Evolutionary conservation across 148 eudicot genomes (phyloP), one percentile per base, ranked within the genome.

Genomic region (Spergularia bocconei): DNA sequence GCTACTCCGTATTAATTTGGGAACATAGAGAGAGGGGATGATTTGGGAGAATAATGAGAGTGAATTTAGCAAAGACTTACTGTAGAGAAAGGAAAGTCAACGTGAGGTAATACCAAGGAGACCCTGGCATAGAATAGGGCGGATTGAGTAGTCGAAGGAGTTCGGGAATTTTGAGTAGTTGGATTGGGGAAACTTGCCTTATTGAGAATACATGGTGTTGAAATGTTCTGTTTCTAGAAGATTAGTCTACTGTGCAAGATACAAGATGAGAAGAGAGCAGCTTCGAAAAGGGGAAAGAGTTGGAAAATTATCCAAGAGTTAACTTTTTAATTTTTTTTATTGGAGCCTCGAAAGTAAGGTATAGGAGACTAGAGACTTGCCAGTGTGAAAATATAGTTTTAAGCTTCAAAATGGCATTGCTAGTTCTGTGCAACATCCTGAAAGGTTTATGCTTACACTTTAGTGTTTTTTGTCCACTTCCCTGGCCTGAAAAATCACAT

Each of bases 41-140:
- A 13, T 6, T 48, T 47, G 11, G 25, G 20, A 58, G 20, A 69
- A 21, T 52, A 2, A 12, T 25, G 6, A 11, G 53, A 52, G 72
- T 29, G 36, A 29, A 29, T 29, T 29, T 29, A 69, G 72, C 60
- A 59, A 33, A 29, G n/a, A 69, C 29, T 52, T 52, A 59, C 8
- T 13, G 60, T 23, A 29, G 36, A 29, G 36, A 29, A 29, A 29
- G 15, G 8, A 69, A 54, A 59, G 60, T 54, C 72, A 69, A 69
- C 23, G 14, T 69, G 60, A 69, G 23, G 60, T 69, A 69, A 53
- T 69, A 15, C 72, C 29, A 44, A 44, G 48, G 10, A 44, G 48
- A 9, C 2, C 48, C 48, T 44, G 48, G 48, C 48, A 44, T 20
- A 51, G 72, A 69, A 29, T 52, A 51, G 51, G 21, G 57, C 11